Base-by-base conservation (phyloP, 1,284 basidiomycete genomes). In the Moniliella sp. region DNA sequence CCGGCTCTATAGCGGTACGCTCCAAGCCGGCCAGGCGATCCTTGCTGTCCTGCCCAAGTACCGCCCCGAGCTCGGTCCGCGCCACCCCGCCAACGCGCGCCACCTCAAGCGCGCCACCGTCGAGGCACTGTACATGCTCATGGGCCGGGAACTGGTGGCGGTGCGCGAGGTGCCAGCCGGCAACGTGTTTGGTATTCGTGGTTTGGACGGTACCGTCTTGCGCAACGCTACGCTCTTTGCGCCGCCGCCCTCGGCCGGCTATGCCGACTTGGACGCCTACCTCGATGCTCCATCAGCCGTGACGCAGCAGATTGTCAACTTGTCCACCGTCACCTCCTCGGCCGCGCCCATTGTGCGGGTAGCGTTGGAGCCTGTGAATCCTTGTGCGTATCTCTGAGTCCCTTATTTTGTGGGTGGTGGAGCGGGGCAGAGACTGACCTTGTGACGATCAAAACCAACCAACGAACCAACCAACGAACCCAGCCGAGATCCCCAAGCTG, bases 151-250 rank as follows among this genome's bases (percentile, higher is more conserved):
- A 52, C 69, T 99, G 12, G 72, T 82, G 0, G 68, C 75, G 0
- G 82, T 93, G 3, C 67, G 78, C 26, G 68, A 69, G 40, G 83
- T 97, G 0, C 72, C 70, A n/a, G 86, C 91, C 0, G 91, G 91
- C 8, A 88, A 93, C 55, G 80, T 91, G 2, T 97, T 93, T 49
- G 91, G 86, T 1, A 73, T 94, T 38, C 76, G 69, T 35, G 91
- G 91, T 0, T 62, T 97, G 32, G 80, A 82, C 48, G 82, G 83
- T 0, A 78, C 75, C 43, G 82, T 97, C 0, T 76, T 78, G 67
- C 68, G 88, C 34, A 88, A 75, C 52, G 84, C 79, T 2, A 97
- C 91, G 0, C 63, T 97, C 1, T 93, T 83, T 63, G 73, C 75
- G 1, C 38, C 40, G 4, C 45, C 46, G 5, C 30, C 35, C 18